A percentile compares a stretch with the other conserved stretches of the same genome.
Conservation (phyloP, 192 early-diverging fungal species). For the Gamsiella multidivaricata region DNA sequence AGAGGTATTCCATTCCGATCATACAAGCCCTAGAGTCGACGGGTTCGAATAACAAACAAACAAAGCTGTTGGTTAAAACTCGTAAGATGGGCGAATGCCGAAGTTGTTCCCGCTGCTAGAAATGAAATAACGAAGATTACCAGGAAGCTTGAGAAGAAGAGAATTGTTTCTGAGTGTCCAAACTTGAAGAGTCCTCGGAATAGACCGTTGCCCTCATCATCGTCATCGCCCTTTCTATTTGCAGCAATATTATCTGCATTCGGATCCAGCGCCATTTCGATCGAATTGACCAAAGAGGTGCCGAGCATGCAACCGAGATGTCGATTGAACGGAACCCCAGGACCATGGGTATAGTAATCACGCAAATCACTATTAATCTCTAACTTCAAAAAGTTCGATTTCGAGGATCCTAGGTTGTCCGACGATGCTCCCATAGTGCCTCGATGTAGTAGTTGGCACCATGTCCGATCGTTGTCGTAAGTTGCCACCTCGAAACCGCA, state of each 20-base stretch:
- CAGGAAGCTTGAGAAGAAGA: constrained; percentile 42
- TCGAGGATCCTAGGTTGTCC: background rate
- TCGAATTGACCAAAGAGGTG: constrained; percentile 7
- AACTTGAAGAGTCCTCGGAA: constrained; percentile 38
- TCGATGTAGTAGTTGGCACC: constrained; percentile 26
- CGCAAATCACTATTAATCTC: constrained; percentile 32
- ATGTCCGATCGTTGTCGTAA: constrained; percentile 35
- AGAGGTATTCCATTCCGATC: constrained; percentile 16
- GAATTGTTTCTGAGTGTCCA: constrained; percentile 46
- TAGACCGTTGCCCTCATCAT: constrained; percentile 9
- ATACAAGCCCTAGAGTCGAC: constrained; percentile 20
- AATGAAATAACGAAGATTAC: constrained; percentile 1
- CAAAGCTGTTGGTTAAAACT: background rate
- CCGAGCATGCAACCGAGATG: constrained; percentile 40
- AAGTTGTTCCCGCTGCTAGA: no score
- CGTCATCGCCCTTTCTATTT: background rate
- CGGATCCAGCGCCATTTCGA: constrained; percentile 8
- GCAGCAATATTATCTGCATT: background rate
- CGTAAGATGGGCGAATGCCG: background rate
- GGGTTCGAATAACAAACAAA: background rate
- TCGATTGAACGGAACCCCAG: constrained; percentile 42
- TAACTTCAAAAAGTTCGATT: constrained; percentile 12
- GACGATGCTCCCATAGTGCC: background rate
- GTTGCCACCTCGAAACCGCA: constrained; percentile 37
- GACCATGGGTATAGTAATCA: constrained; percentile 39